Evolutionary conservation across 495 filamentous ascomycete genomes (phyloP), one percentile per base, ranked within the genome.

Genomic region (Penicillium herquei): DNA sequence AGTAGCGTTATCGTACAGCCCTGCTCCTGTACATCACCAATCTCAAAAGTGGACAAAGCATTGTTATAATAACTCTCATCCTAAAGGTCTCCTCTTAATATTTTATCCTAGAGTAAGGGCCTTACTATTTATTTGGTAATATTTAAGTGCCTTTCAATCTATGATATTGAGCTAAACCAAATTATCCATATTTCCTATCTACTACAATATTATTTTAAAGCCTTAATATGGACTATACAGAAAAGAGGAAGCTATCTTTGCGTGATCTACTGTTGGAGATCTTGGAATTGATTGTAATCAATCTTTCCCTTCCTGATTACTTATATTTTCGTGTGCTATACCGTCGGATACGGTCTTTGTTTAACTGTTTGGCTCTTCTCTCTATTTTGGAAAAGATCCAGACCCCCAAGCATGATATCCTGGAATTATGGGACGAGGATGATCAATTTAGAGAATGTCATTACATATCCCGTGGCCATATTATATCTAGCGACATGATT

Each of bases 221-320:
- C 13, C 40, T 42, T 18, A n/a, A 18, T 42, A n/a, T 42, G 40
- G 40, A 42, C 6, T 13, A n/a, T 18, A 42, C 40, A 42, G 40
- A 42, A 13, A 48, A 18, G 40, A 42, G 12, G 32, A 54, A 39
- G 52, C 32, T 32, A 7, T 54, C 52, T 46, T 41, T 54, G 17
- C 14, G 30, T 54, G 33, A 35, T 26, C 42, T 54, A 54, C 52
- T 42, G 32, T 18, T 3, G 52, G 52, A 54, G 52, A 47, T 54
- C 12, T 46, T 46, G 42, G 52, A 54, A 31, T 48, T 30, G 12
- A 54, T 54, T 42, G 52, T 42, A 54, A 48, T 39, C 33, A 54
- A 48, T 31, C 52, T 54, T 32, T 30, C n/a, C 42, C 52, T 54
- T 54, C 42, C 43, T 39, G 52, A 54, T 54, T 54, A 54, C 52